Evolutionary conservation across 192 early-diverging fungal genomes (phyloP).

Genomic region (Coemansia reversa): DNA sequence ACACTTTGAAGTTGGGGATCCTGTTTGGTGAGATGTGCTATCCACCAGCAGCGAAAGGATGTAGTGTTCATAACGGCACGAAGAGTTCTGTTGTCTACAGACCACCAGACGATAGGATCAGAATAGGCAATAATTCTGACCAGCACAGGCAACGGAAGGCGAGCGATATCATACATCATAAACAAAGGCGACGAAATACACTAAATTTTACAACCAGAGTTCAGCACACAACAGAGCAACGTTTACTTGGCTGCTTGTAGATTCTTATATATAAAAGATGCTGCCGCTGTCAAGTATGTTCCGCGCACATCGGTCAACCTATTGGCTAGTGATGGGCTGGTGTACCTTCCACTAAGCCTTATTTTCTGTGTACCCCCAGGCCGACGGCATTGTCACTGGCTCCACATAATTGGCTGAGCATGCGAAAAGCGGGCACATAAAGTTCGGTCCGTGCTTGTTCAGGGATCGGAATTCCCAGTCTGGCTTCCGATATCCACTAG

Average conservation of each 20-base stretch:
- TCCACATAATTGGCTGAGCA: too few relatives aligned
- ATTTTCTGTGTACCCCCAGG: neutral
- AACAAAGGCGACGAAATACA: neutral
- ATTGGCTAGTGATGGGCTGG: neutral
- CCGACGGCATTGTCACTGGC: too few relatives aligned
- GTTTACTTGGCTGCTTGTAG: neutral
- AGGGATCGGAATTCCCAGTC: too few relatives aligned
- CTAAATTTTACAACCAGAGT: neutral
- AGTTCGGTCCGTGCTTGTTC: too few relatives aligned
- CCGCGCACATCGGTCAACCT: neutral
- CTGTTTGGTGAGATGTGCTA: slow-evolving; percentile 11
- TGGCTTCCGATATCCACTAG: too few relatives aligned
- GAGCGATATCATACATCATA: slow-evolving; percentile 6
- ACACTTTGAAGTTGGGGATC: neutral
- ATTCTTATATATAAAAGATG: neutral
- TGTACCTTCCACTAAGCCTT: neutral
- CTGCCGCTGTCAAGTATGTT: neutral
- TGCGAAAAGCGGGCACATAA: too few relatives aligned
- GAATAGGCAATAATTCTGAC: slow-evolving; percentile 20
- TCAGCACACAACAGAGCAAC: neutral
- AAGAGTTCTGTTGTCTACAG: slow-evolving; percentile 1
- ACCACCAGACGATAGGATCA: slow-evolving; percentile 22
- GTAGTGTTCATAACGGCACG: slow-evolving; percentile 19
- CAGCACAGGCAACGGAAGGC: slow-evolving; percentile 29
- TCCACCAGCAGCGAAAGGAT: slow-evolving; percentile 36